Percentiles rank a stretch among this genome's conserved stretches.
phyloP scores from a whole-genome alignment of 345 rosid genomes.

The Populus pruinosa region DNA sequence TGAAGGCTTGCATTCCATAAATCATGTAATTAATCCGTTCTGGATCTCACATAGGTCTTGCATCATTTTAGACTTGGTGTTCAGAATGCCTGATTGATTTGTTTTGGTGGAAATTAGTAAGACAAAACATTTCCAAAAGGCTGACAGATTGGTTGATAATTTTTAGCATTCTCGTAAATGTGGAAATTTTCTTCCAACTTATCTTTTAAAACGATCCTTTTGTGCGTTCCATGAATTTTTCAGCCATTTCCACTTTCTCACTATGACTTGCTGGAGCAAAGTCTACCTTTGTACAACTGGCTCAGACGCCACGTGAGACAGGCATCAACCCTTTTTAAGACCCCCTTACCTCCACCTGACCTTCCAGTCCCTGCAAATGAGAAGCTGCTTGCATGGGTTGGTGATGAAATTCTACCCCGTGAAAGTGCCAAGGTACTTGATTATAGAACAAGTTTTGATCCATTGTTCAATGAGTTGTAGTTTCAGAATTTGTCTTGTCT shows the following conservation, averaged over 20 bases:
- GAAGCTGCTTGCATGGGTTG: conserved; percentile 85
- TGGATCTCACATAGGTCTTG: background rate
- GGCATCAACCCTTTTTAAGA: conserved; percentile 37
- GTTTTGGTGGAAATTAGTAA: background rate
- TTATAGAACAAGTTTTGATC: conserved; percentile 13
- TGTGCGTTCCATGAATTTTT: background rate
- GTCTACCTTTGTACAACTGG: conserved; percentile 72
- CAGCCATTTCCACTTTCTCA: conserved; percentile 66
- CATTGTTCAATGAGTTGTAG: conserved; percentile 1
- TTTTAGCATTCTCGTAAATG: background rate
- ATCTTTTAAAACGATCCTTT: too few relatives aligned
- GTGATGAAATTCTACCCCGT: conserved; percentile 77
- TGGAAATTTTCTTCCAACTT: too few relatives aligned
- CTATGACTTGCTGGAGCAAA: conserved; percentile 72
- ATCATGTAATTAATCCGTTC: too few relatives aligned
- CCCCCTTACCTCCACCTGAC: conserved; percentile 56
- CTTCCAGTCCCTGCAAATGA: conserved; percentile 75
- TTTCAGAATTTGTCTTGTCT: background rate
- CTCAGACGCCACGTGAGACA: conserved; percentile 54
- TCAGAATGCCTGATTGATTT: background rate
- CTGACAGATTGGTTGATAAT: background rate
- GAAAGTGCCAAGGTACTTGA: conserved; percentile 65
- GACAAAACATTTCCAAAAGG: background rate
- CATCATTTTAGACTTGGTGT: background rate
- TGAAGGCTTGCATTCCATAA: background rate